phyloP scores from a whole-genome alignment of 352 stramenopile species.

The Globisporangium uncinulatum region DNA sequence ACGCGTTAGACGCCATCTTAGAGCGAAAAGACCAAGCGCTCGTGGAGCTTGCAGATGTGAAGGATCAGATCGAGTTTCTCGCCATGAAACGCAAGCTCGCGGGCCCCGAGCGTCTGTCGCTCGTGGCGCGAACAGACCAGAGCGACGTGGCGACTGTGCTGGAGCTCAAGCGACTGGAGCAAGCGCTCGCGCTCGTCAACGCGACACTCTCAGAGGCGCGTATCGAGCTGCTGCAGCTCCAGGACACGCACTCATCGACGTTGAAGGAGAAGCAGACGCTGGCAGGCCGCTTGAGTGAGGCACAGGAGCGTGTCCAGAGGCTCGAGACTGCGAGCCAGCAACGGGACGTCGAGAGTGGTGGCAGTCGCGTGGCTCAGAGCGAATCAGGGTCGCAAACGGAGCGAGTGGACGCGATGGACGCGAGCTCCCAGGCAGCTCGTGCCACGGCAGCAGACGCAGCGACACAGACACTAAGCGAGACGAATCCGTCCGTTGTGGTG shows the following conservation, averaged over 20 bases:
- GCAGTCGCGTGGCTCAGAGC: constrained; percentile 3
- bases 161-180: constrained; percentile 37
- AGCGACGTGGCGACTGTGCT: constrained; percentile 13
- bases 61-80: constrained; percentile 54
- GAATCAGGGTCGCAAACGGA: constrained; percentile 15
- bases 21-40: constrained; percentile 29
- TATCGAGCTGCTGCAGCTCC: constrained; percentile 38
- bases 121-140: neutral
- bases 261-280: constrained; percentile 48
- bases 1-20: constrained; percentile 29
- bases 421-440: neutral
- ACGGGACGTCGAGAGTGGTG: constrained; percentile 4
- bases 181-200: constrained; percentile 37
- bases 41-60: constrained; percentile 31
- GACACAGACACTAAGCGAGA: neutral
- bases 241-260: constrained; percentile 28
- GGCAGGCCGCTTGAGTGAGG: constrained; percentile 24
- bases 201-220: constrained; percentile 29
- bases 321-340: constrained; percentile 16
- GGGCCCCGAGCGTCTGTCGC: neutral
- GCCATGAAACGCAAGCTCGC: constrained; percentile 39
- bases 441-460: neutral
- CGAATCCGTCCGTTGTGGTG: neutral
- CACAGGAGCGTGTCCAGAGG: constrained; percentile 8
- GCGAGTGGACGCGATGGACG: constrained; percentile 5